Percentiles rank a stretch among this genome's conserved stretches.
phyloP scores from a whole-genome alignment of 2,329 filamentous ascomycete species.

The Trichoderma aggressivum region DNA sequence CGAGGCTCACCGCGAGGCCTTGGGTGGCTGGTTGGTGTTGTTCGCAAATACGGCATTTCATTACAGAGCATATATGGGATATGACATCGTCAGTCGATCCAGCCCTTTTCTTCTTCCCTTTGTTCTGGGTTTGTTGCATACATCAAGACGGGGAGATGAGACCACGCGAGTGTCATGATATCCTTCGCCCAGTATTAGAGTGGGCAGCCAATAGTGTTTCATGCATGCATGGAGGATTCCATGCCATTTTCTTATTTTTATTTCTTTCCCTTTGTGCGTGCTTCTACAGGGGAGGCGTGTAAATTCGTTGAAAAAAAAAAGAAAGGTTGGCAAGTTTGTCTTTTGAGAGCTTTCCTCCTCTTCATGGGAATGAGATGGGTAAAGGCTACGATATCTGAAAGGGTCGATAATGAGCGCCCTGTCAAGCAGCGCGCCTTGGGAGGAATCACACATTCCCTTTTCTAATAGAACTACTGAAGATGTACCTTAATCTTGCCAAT shows the following conservation, averaged over 20 bases:
- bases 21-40: background rate
- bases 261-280: background rate
- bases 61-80: background rate
- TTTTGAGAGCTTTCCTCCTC: background rate
- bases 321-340: background rate
- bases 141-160: slow-evolving; percentile 7
- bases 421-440: background rate
- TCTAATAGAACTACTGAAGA: background rate
- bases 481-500: background rate
- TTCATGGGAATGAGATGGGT: background rate
- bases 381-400: background rate
- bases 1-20: background rate
- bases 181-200: background rate
- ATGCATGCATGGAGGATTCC: slow-evolving; percentile 2
- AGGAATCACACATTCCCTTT: background rate
- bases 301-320: background rate
- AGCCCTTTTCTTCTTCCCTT: background rate
- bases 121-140: background rate
- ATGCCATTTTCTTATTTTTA: background rate
- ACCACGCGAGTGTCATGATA: slow-evolving; percentile 14
- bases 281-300: background rate
- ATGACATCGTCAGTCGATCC: background rate
- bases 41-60: background rate
- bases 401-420: background rate
- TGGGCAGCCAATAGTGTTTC: background rate